Evolutionary conservation across 1,284 basidiomycete genomes (phyloP).

Genomic region (Hymenochaete sp.): DNA sequence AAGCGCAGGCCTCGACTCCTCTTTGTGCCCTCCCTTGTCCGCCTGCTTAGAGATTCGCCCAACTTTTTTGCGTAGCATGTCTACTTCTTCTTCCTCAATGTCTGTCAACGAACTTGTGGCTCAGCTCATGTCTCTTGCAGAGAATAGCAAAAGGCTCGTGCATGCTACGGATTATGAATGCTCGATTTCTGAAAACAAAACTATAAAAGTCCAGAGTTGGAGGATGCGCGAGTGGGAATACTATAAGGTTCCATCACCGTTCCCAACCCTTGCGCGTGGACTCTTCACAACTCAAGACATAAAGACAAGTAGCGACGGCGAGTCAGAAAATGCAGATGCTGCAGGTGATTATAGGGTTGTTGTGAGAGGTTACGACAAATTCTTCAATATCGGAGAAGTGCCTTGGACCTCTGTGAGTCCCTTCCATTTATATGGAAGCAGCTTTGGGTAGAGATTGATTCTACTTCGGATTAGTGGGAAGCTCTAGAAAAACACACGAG

Average conservation of each 20-base stretch:
- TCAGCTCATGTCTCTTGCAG: conserved; percentile 41
- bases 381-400: conserved; percentile 96
- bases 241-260: conserved; percentile 78
- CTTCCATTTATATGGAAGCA: background rate
- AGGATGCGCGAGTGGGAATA: conserved; percentile 96
- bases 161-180: conserved; percentile 44
- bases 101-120: conserved; percentile 55
- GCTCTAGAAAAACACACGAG: conserved; percentile 65
- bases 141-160: conserved; percentile 50
- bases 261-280: conserved; percentile 86
- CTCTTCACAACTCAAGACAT: conserved; percentile 60
- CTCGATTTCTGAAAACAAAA: conserved; percentile 44
- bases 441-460: background rate
- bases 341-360: conserved; percentile 60
- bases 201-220: conserved; percentile 79
- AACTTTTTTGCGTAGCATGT: no score
- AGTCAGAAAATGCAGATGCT: conserved; percentile 1
- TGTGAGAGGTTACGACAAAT: conserved; percentile 95
- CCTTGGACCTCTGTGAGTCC: conserved; percentile 81
- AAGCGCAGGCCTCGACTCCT: no score
- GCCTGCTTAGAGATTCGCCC: no score
- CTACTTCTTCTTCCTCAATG: no score
- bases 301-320: conserved; percentile 15
- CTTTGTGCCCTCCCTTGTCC: no score
- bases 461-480: conserved; percentile 57